Percentiles rank a stretch among this genome's conserved stretches.
phyloP scores from a whole-genome alignment of 2,329 filamentous ascomycete species.

The Onygena corvina region DNA sequence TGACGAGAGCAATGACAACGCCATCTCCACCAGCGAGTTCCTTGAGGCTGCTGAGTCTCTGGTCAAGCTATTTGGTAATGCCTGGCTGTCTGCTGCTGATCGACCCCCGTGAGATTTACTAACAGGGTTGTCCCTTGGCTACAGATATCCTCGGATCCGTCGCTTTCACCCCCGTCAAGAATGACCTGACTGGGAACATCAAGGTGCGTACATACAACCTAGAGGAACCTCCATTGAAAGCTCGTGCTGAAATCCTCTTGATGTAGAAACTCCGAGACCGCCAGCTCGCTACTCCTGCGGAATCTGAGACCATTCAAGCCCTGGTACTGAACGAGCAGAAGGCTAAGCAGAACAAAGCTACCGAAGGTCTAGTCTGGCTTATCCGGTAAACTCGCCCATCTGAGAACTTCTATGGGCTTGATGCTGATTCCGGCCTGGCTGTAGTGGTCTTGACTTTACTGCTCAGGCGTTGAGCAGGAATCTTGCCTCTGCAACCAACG shows the following conservation, averaged over 20 bases:
- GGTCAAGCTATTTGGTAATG: constrained; percentile 70
- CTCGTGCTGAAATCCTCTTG: neutral
- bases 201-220: constrained; percentile 47
- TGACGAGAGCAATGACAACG: constrained; percentile 59
- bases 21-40: constrained; percentile 72
- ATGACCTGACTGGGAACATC: constrained; percentile 80
- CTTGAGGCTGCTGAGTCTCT: constrained; percentile 82
- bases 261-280: constrained; percentile 70
- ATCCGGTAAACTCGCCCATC: constrained; percentile 49
- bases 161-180: constrained; percentile 84
- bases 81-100: neutral
- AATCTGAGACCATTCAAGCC: constrained; percentile 74
- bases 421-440: too few species aligned
- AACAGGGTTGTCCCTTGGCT: neutral
- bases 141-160: constrained; percentile 51
- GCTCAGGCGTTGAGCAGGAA: constrained; percentile 71
- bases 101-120: neutral
- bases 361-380: constrained; percentile 85
- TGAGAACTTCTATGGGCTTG: neutral
- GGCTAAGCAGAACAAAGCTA: constrained; percentile 74
- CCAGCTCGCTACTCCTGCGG: constrained; percentile 61
- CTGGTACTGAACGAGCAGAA: constrained; percentile 80
- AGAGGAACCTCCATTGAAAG: neutral
- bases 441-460: constrained; percentile 86
- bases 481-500: constrained; percentile 45